Conservation (phyloP, 2,329 filamentous ascomycete species). For the Beauveria caledonica region DNA sequence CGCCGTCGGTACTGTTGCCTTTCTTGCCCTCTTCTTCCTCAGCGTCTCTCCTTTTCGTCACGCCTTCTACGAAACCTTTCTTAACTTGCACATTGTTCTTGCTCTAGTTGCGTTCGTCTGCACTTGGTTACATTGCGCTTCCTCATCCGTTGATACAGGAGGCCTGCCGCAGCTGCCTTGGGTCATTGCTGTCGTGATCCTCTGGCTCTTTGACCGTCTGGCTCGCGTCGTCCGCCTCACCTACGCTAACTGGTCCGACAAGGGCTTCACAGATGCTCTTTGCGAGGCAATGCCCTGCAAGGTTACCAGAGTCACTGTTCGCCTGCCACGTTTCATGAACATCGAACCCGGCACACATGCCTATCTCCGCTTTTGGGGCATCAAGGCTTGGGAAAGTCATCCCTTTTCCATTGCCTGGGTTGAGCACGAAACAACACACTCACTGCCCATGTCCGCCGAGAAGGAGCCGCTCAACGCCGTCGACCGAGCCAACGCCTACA, state of each 20-base stretch:
- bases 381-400: constrained; percentile 65
- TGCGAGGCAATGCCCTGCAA: constrained; percentile 64
- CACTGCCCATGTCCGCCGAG: constrained; percentile 32
- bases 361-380: constrained; percentile 60
- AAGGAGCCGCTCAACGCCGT: constrained; percentile 31
- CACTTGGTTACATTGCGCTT: constrained; percentile 67
- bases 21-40: constrained; percentile 59
- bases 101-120: constrained; percentile 60
- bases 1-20: constrained; percentile 49
- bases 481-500: constrained; percentile 36
- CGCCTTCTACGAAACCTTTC: constrained; percentile 95
- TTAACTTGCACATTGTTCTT: constrained; percentile 74
- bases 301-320: constrained; percentile 60
- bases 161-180: constrained; percentile 64
- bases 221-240: constrained; percentile 54
- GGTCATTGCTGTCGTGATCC: constrained; percentile 62
- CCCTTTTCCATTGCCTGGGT: constrained; percentile 75
- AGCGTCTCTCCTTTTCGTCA: constrained; percentile 77
- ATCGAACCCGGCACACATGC: constrained; percentile 65
- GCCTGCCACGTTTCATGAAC: constrained; percentile 56
- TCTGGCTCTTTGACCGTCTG: constrained; percentile 69
- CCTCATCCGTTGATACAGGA: constrained; percentile 55
- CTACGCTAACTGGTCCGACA: constrained; percentile 56
- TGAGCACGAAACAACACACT: constrained; percentile 40
- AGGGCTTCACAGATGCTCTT: constrained; percentile 54